Evolutionary conservation across 306 rosid genomes (phyloP).

Genomic region (Rubus parviflorus): DNA sequence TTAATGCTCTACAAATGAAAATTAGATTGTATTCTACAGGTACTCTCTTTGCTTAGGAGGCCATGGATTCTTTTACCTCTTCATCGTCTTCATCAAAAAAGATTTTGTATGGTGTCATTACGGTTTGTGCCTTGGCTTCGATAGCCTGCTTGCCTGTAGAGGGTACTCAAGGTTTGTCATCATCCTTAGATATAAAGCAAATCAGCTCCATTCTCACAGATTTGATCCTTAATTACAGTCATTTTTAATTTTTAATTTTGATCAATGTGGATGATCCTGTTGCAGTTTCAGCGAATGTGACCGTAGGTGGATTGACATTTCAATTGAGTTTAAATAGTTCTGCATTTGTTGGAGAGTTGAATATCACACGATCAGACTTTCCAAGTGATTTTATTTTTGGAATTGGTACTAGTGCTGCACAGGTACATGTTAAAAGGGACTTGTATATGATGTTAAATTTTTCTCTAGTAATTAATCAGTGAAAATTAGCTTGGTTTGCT

Average conservation of each 20-base stretch:
- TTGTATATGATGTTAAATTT: neutral
- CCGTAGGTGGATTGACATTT: neutral
- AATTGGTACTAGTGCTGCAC: neutral
- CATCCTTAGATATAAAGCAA: too few relatives aligned
- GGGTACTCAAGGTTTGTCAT: too few relatives aligned
- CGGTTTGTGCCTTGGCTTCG: neutral
- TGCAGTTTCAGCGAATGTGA: neutral
- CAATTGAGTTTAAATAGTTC: neutral
- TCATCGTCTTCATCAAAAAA: neutral
- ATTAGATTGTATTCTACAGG: neutral
- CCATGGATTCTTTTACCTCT: neutral
- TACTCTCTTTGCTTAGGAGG: neutral
- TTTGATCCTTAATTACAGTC: too few relatives aligned
- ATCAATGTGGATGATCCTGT: neutral
- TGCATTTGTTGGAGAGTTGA: neutral
- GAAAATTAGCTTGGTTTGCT: too few relatives aligned
- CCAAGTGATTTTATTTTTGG: neutral
- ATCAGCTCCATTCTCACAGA: too few relatives aligned
- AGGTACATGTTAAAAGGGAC: neutral
- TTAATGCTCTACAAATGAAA: neutral
- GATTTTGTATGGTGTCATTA: neutral
- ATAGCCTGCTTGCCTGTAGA: neutral
- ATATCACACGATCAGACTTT: neutral
- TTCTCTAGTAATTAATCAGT: too few relatives aligned
- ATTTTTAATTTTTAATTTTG: too few relatives aligned